Evolutionary conservation across 2,329 filamentous ascomycete genomes (phyloP).

Genomic region (Ceratocystis papillata): DNA sequence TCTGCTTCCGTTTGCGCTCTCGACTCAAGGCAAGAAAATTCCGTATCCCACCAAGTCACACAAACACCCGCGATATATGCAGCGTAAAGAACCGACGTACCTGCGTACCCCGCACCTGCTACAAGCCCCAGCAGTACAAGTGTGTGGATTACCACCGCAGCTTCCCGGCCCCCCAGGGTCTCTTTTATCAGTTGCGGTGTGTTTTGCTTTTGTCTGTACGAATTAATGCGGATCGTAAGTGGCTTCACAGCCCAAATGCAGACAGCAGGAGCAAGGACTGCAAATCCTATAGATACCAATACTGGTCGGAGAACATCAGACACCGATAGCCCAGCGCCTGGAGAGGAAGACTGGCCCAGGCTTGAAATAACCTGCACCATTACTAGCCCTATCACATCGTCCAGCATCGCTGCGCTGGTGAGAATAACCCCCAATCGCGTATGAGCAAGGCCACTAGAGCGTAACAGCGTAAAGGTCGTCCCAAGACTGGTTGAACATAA

Average conservation of each 20-base stretch:
- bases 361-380: slow-evolving; percentile 67
- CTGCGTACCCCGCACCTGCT: slow-evolving; percentile 45
- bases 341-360: slow-evolving; percentile 35
- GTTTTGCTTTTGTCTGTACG: neutral
- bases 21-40: no score
- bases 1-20: neutral
- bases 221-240: slow-evolving; percentile 31
- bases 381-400: slow-evolving; percentile 66
- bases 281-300: slow-evolving; percentile 42
- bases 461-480: slow-evolving; percentile 51
- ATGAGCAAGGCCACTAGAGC: slow-evolving; percentile 35
- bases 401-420: slow-evolving; percentile 65
- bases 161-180: neutral
- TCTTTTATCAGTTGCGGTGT: neutral
- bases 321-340: slow-evolving; percentile 28
- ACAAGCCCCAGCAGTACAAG: slow-evolving; percentile 41
- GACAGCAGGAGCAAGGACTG: slow-evolving; percentile 36
- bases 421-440: slow-evolving; percentile 51
- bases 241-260: slow-evolving; percentile 40
- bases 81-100: slow-evolving; percentile 52
- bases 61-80: slow-evolving; percentile 51
- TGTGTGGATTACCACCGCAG: slow-evolving; percentile 32
- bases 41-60: slow-evolving; percentile 49
- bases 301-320: slow-evolving; percentile 37
- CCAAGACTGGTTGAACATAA: slow-evolving; percentile 65